phyloP scores from a whole-genome alignment of 1,284 basidiomycete species.

The Neonothopanus nambi region DNA sequence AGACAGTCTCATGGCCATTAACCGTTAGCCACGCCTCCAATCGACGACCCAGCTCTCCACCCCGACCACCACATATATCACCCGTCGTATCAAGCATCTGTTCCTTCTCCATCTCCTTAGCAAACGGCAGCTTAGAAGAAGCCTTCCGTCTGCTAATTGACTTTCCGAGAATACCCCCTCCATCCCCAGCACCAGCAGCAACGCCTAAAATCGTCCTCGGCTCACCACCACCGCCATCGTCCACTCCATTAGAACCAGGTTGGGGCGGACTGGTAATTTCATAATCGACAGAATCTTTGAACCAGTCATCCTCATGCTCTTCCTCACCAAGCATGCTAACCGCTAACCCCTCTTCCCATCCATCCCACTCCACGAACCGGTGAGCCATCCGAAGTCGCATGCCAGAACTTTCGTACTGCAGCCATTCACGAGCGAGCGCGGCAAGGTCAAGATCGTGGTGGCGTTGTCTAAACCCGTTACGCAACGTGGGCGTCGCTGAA shows the following conservation, averaged over 20 bases:
- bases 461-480: constrained; percentile 18
- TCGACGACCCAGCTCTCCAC: constrained; percentile 70
- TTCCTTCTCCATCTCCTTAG: constrained; percentile 54
- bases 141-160: constrained; percentile 26
- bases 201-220: constrained; percentile 12
- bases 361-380: constrained; percentile 80
- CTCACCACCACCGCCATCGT: not conserved
- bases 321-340: constrained; percentile 70
- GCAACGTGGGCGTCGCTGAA: constrained; percentile 7
- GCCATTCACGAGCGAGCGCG: constrained; percentile 64
- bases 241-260: not conserved
- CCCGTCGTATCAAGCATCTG: constrained; percentile 67
- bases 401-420: constrained; percentile 66
- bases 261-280: constrained; percentile 8
- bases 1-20: constrained; percentile 31
- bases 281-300: constrained; percentile 41
- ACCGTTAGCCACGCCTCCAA: constrained; percentile 70
- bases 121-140: constrained; percentile 43
- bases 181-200: constrained; percentile 12
- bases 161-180: not conserved
- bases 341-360: constrained; percentile 81
- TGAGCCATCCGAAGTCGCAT: constrained; percentile 70
- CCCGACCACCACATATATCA: constrained; percentile 73
- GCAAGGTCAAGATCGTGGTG: constrained; percentile 29
- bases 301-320: constrained; percentile 71